Percentiles rank a stretch among this genome's conserved stretches.
Conservation (phyloP, 2,329 filamentous ascomycete genomes). For the Claviceps humidiphila region DNA sequence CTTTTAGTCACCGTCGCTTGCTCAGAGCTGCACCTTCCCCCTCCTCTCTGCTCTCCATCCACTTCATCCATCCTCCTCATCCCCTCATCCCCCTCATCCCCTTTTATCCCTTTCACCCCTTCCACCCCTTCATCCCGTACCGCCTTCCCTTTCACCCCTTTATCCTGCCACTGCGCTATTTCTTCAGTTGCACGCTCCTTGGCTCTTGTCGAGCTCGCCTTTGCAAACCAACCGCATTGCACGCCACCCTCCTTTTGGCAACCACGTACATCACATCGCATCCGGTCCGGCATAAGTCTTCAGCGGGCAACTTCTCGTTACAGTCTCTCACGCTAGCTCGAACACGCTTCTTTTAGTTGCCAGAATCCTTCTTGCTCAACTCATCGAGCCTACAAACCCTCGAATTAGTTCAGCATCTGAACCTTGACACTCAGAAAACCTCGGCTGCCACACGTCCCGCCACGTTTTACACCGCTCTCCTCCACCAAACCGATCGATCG, state of each 20-base stretch:
- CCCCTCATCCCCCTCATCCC: conserved; percentile 11
- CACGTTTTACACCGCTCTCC: background rate
- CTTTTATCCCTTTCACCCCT: background rate
- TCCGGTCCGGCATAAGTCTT: conserved; percentile 4
- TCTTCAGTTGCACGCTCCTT: conserved; percentile 24
- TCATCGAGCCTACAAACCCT: background rate
- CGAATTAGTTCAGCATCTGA: too few species aligned
- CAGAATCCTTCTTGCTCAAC: background rate
- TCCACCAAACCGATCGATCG: conserved; percentile 2
- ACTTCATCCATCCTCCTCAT: conserved; percentile 20
- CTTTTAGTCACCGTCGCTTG: conserved; percentile 14
- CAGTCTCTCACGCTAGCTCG: conserved; percentile 9
- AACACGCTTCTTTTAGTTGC: background rate
- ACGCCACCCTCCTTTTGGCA: conserved; percentile 24
- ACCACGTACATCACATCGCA: conserved; percentile 15
- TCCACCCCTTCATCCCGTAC: conserved; percentile 30
- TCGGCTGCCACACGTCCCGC: background rate
- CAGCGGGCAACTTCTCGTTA: conserved; percentile 7
- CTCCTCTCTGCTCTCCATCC: conserved; percentile 25
- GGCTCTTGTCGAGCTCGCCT: conserved; percentile 19
- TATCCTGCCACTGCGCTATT: conserved; percentile 19
- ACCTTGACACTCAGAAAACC: background rate
- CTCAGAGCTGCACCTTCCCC: conserved; percentile 21
- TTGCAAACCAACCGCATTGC: conserved; percentile 12
- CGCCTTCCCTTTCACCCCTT: conserved; percentile 27